Evolutionary conservation across 192 early-diverging fungal genomes (phyloP).

Genomic region (Piromyces finnis): DNA sequence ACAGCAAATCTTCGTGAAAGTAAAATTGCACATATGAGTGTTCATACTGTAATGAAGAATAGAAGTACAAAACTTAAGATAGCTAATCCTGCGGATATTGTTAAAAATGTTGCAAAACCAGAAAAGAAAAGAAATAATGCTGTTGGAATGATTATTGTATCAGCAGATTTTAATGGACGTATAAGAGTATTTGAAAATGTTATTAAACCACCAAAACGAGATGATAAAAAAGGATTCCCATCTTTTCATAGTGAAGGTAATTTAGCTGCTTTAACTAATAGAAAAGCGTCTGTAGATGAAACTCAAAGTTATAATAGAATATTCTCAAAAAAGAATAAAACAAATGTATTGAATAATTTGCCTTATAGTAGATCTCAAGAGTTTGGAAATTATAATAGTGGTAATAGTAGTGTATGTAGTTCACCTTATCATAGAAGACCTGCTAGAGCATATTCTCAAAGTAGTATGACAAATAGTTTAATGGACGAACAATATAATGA

Average conservation of each 20-base stretch:
- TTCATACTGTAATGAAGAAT: conserved; percentile 8
- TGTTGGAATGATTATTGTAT: conserved; percentile 27
- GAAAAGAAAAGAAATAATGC: conserved; percentile 6
- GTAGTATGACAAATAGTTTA: background rate
- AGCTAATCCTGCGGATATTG: background rate
- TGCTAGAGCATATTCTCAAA: background rate
- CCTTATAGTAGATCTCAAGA: background rate
- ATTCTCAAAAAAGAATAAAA: background rate
- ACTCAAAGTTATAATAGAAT: background rate
- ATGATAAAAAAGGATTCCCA: background rate
- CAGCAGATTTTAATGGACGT: conserved; percentile 33
- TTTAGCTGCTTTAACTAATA: background rate
- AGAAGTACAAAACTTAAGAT: background rate
- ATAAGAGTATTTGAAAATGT: conserved; percentile 48
- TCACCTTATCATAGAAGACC: background rate
- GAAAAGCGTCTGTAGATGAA: background rate
- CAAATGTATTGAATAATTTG: background rate
- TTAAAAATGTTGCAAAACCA: conserved; percentile 9
- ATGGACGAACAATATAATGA: background rate
- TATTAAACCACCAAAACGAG: background rate
- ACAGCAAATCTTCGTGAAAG: conserved; percentile 31
- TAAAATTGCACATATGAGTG: conserved; percentile 15
- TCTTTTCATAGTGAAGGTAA: background rate
- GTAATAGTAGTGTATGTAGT: background rate
- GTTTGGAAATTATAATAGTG: background rate